Base-by-base conservation (phyloP, 192 early-diverging fungal species). In the Thamnidium elegans region DNA sequence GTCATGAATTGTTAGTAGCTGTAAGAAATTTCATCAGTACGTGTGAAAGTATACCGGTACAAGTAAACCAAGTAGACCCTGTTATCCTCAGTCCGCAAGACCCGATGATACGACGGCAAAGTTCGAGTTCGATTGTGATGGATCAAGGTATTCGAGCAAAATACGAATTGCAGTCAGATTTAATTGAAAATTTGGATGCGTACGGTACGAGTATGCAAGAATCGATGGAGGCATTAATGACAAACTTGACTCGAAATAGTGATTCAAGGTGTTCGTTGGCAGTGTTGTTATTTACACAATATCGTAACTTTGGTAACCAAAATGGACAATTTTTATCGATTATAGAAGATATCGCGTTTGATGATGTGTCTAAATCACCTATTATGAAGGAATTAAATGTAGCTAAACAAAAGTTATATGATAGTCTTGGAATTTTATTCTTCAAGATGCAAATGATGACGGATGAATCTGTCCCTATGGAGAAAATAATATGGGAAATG, bases 1-100 rank as follows among this genome's bases (percentile, higher is more conserved):
- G 81, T 20, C 79, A 76, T 31, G 88, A 89, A 44, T 79, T 92
- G 3, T 71, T 92, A 31, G 70, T 78, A 11, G 73, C 86, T 4
- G 85, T 93, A 31, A 81, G 85, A 17, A 74, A 79, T 23, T 93
- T 92, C 63, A 80, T 64, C 6, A 53, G 17, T 39, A 54, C 51
- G 4, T 77, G 76, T 21, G 76, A 80, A 59, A 73, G 62, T 44
- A 66, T 67, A 3, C 58, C 59, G 23, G 70, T 83, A 1, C 11
- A 56, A 0, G 67, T 83, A 0, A 67, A 75, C n/a, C 63, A 73
- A 19, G 67, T 77, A 3, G 76, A 80, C 4, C 58, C 58, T 3
- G 9, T 43, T 11, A 3, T 58, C 3, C 10, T 58, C 2, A 19
- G 17, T 0, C 3, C 55, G 1, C 34, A 21, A 4, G 55, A 58